Evolutionary conservation across 768 basidiomycete species (phyloP), one percentile per base, ranked within the genome.

Genomic region (Lactarius sp.): DNA sequence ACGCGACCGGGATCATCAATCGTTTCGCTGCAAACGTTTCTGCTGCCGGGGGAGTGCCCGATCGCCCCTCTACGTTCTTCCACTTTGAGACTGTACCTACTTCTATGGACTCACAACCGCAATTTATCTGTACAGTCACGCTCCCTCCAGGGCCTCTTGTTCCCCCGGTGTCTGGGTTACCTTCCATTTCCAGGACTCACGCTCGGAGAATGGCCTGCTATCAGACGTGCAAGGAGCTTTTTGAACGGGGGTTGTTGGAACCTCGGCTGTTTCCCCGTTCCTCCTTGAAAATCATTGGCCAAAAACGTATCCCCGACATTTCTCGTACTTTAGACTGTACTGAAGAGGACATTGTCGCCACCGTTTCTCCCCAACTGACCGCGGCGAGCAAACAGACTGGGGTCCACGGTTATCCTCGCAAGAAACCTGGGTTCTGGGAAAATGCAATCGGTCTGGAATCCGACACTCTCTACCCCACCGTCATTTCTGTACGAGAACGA

Each of bases 401-500:
- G 10, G 80, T 81, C 13, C 79, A 81, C 44, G 74, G 77, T 56
- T 89, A 92, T 74, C 72, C 75, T 13, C 79, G 81, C 64, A 87
- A 82, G 72, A 73, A 71, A 52, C 83, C 90, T n/a, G 73, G 77
- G 44, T 90, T 93, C 70, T 92, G 92, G 92, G 65, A 66, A 13
- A 81, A 83, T 67, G 71, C 76, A 18, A 68, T 68, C 20, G 61
- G 69, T 55, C 68, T 70, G 62, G 64, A 70, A 18, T 69, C 64
- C n/a, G 65, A 68, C 31, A 70, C 60, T 60, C 78, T 88, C n/a
- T 87, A 84, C 70, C 86, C 88, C 2, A 79, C 80, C 8, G 72
- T 88, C 37, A 74, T 91, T 55, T 71, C 79, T 4, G 71, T 74
- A 12, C 71, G 72, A 12, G 66, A 73, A 20, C 73, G 70, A 18